Base-by-base conservation (phyloP, 768 basidiomycete genomes). In the Royoungia palumana region DNA sequence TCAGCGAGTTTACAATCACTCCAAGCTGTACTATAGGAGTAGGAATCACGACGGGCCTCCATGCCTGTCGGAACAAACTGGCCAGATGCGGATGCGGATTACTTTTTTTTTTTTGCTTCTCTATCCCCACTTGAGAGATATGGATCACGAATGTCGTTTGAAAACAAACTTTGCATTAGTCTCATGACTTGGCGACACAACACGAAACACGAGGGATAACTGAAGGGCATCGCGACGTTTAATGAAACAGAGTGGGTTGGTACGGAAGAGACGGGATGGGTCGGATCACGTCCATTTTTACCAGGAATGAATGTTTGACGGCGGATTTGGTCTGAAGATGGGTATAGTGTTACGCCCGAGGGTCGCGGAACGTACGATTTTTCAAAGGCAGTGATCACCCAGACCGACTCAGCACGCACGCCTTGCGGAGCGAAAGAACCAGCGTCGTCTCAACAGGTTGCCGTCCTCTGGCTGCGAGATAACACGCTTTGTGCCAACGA, bases 41-140 rank as follows among this genome's bases (percentile, higher is more conserved):
- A n/a, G n/a, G 56, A 51, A 59, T 54, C 60, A 62, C 20, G 44
- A 54, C 58, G 59, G 59, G 32, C 55, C 19, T 48, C 55, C 59
- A 49, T 39, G 36, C 30, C 32, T 44, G 24, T 28, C 60, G 52
- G 59, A 60, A 62, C 60, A 46, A 54, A 24, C 55, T 35, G 46
- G 58, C 21, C 25, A 44, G 39, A 50, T 40, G 38, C 48, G 43
- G 57, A 59, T 30, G 24, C 57, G 44, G 37, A 28, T 9, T 16
- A 12, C 17, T 20, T 41, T 32, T 32, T 16, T 32, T 35, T 32
- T 30, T 30, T 30, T 27, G 5, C 3, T 14, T 14, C 30, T 32
- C 30, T 14, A 32, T 32, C 32, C 16, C 32, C 14, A 3, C 16
- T 16, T 1, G 16, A 16, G 32, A 13, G 28, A 28, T 28, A 12